Base-by-base conservation (phyloP, 768 basidiomycete genomes). In the Chalciporus chontae region DNA sequence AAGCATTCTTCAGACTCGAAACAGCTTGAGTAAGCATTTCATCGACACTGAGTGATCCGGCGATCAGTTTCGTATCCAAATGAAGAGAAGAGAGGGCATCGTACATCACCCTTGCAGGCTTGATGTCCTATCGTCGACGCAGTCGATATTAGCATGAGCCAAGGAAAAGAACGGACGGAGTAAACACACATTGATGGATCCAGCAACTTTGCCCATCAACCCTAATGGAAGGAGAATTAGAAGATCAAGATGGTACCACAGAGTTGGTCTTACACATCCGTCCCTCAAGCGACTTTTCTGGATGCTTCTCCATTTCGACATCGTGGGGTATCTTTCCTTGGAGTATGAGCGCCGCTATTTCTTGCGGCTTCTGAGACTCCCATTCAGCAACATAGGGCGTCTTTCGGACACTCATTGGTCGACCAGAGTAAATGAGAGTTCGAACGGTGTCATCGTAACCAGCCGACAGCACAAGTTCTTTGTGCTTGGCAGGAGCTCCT, bases 81-180 rank as follows among this genome's bases (percentile, higher is more conserved):
- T 40, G 19, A 24, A 40, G 23, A 45, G 37, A 18, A 43, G 32
- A n/a, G 29, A n/a, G 29, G 17, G 36, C 19, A n/a, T 19, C 83
- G 66, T 58, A 88, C 87, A 94, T 94, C 51, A 80, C 79, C 65
- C 85, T 87, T 5, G 92, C 93, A 1, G 90, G 84, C 63, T 89
- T 86, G 63, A 94, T 81, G 39, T 91, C 87, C 80, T 83, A 45
- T 8, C 42, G 34, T 21, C 19, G 13, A 14, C 41, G 37, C 43
- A 43, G 17, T 36, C 10, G 9, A 18, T 26, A 41, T 57, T 21
- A 58, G 51, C 29, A 47, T 27, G 43, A 24, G 10, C 18, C 3
- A 36, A 15, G 29, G 27, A 29, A 21, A 38, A 9, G n/a, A 38
- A 52, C 17, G 26, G 40, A 24, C 17, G 14, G 44, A 19, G 50